Conservation (phyloP, 2,329 filamentous ascomycete genomes). For the Penicillium nordicum region DNA sequence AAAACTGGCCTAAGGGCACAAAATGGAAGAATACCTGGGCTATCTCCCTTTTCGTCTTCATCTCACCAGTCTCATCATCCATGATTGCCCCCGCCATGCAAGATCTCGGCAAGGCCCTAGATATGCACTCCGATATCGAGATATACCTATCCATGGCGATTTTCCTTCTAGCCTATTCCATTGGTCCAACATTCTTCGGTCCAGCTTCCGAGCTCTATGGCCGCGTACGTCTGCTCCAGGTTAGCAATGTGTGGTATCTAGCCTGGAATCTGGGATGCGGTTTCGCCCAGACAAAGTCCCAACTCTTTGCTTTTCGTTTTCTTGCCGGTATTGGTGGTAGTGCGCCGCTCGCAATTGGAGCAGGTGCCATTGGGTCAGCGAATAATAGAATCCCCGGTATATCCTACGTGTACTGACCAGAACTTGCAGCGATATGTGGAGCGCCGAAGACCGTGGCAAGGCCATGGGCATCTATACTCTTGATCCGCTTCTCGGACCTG, state of each 20-base stretch:
- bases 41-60: background rate
- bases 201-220: conserved; percentile 53
- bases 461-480: conserved; percentile 59
- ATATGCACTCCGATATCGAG: conserved; percentile 44
- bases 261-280: conserved; percentile 57
- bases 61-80: conserved; percentile 55
- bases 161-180: conserved; percentile 47
- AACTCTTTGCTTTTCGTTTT: conserved; percentile 55
- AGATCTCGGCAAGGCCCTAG: conserved; percentile 50
- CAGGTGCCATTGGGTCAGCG: background rate
- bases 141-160: conserved; percentile 41
- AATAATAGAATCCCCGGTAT: too few relatives aligned
- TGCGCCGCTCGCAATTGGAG: conserved; percentile 1
- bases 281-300: conserved; percentile 46
- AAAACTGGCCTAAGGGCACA: conserved; percentile 6
- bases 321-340: conserved; percentile 27
- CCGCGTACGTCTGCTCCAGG: conserved; percentile 49
- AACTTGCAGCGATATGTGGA: conserved; percentile 13
- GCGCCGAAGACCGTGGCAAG: conserved; percentile 55
- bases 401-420: conserved; percentile 15
- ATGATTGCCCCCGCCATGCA: conserved; percentile 51
- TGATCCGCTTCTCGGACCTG: conserved; percentile 59
- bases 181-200: conserved; percentile 47
- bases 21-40: conserved; percentile 7
- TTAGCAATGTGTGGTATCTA: conserved; percentile 50